phyloP scores from a whole-genome alignment of 73 alveolate species.

The Uronychia binucleata region DNA sequence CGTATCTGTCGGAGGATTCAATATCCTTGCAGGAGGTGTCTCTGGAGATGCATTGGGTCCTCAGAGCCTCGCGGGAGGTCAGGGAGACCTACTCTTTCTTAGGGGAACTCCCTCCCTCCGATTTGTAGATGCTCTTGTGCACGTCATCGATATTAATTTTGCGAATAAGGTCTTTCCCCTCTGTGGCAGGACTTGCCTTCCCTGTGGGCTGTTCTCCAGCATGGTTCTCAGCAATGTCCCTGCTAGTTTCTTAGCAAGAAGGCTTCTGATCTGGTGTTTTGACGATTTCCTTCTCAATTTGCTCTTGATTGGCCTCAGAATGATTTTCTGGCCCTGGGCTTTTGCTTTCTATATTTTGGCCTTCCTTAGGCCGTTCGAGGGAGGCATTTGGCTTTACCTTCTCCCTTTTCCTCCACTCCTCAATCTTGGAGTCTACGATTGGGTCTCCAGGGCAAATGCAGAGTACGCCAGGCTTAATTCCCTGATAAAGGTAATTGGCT shows the following conservation, averaged over 20 bases:
- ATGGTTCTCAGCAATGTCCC: neutral
- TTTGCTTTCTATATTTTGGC: neutral
- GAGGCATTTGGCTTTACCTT: too few relatives aligned
- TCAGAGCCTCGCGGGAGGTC: neutral
- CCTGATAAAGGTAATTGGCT: slow-evolving; percentile 56
- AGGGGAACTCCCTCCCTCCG: neutral
- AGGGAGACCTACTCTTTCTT: neutral
- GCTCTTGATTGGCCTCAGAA: neutral
- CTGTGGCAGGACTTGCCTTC: neutral
- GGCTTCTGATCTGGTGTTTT: neutral
- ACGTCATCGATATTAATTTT: neutral
- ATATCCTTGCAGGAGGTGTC: neutral
- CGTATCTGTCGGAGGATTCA: neutral
- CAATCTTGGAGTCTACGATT: neutral
- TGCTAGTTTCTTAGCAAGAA: neutral
- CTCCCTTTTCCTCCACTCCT: neutral
- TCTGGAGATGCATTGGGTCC: neutral
- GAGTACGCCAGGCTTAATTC: slow-evolving; percentile 45
- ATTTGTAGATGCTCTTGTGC: neutral
- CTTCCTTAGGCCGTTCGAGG: neutral
- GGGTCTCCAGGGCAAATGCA: neutral
- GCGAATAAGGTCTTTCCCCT: neutral
- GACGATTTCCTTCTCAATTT: neutral
- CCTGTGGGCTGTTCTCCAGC: neutral
- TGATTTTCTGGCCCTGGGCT: neutral